A percentile compares a stretch with the other conserved stretches of the same genome.
phyloP scores from a whole-genome alignment of 768 basidiomycete species.

The Lactarius sp. region DNA sequence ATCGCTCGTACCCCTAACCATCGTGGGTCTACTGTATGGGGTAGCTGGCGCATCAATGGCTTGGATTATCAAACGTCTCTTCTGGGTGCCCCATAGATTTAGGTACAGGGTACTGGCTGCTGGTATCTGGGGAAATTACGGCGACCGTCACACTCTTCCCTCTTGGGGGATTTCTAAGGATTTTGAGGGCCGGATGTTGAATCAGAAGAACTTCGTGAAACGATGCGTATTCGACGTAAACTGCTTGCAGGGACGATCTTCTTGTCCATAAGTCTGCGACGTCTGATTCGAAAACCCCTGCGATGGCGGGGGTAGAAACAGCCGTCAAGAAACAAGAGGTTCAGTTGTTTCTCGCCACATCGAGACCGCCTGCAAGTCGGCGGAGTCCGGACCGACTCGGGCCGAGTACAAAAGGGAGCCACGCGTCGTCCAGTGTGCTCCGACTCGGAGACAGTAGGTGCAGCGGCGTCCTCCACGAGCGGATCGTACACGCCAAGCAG shows the following conservation, averaged over 20 bases:
- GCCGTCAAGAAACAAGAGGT: background rate
- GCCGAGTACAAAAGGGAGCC: too few relatives aligned
- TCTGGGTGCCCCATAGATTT: constrained; percentile 77
- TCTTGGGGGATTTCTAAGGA: constrained; percentile 56
- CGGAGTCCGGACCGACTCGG: too few relatives aligned
- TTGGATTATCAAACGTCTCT: constrained; percentile 53
- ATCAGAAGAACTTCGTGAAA: constrained; percentile 48
- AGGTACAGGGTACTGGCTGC: constrained; percentile 65
- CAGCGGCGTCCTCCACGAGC: background rate
- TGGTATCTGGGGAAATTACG: constrained; percentile 64
- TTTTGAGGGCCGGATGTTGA: constrained; percentile 60
- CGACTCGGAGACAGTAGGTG: too few relatives aligned
- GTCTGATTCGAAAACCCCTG: background rate
- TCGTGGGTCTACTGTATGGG: constrained; percentile 59
- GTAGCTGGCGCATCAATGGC: constrained; percentile 49
- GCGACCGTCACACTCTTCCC: constrained; percentile 68
- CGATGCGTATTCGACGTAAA: constrained; percentile 37
- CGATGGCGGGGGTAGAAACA: background rate
- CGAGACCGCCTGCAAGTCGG: too few relatives aligned
- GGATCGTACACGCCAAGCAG: background rate
- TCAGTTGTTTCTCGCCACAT: too few relatives aligned
- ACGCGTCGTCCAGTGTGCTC: too few relatives aligned
- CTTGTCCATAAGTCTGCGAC: background rate
- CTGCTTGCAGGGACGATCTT: constrained; percentile 13
- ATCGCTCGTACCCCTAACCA: constrained; percentile 55